Percentiles rank a stretch among this genome's conserved stretches.
These are phyloP conservation scores for Rhododendron henanense DNA, from an alignment of 148 eudicot genomes.

Conservation along the genomic window DNA sequence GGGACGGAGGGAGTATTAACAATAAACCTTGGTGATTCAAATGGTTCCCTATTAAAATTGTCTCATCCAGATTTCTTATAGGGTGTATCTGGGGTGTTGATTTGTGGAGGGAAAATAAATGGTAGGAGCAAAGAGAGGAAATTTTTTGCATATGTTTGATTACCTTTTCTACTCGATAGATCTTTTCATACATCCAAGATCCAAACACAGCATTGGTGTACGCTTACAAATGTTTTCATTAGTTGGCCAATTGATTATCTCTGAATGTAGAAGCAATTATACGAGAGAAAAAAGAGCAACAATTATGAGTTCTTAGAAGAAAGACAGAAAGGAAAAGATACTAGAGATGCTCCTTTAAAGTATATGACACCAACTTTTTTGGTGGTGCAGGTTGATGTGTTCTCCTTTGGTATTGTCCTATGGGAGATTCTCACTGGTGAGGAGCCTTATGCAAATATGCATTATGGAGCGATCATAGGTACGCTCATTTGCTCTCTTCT, in stretches of 20 bases:
- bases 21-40: not conserved
- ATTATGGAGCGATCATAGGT: constrained; percentile 46
- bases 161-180: not conserved
- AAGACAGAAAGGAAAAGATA: not conserved
- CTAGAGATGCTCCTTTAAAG: not conserved
- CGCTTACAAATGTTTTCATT: not conserved
- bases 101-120: not conserved
- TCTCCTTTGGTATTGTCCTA: constrained; percentile 46
- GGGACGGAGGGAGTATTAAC: not conserved
- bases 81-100: not conserved
- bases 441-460: constrained; percentile 50
- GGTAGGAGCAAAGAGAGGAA: not conserved
- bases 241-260: not conserved
- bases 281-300: not conserved
- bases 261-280: not conserved
- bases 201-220: not conserved
- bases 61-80: not conserved
- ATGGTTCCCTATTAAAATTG: not conserved
- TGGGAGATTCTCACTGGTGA: constrained; percentile 56
- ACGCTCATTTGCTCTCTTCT: not conserved
- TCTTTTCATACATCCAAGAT: not conserved
- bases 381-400: constrained; percentile 43
- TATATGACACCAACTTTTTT: not conserved
- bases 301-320: not conserved
- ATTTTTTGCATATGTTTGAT: not conserved